A percentile compares a stretch with the other conserved stretches of the same genome.
Conservation (phyloP, 1,139 yeast species). For the Yamadazyma mexicana region DNA sequence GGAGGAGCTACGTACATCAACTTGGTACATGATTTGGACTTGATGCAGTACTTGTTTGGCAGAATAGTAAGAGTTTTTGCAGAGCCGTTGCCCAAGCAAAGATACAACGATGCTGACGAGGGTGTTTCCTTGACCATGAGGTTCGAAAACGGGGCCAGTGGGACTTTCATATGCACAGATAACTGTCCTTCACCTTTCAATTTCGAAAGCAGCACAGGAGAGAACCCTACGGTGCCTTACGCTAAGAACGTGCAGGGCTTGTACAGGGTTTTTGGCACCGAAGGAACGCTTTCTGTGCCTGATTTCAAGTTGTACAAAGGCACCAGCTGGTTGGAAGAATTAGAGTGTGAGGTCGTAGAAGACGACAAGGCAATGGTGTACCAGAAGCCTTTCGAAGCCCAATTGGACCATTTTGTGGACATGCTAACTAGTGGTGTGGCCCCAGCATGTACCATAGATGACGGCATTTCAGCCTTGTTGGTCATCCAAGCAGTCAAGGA, state of each 20-base stretch:
- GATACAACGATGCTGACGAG: conserved; percentile 35
- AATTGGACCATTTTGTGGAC: conserved; percentile 37
- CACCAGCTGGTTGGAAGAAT: conserved; percentile 21
- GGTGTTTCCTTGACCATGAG: conserved; percentile 41
- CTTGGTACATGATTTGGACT: conserved; percentile 25
- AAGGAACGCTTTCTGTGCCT: conserved; percentile 41
- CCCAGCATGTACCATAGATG: conserved; percentile 36
- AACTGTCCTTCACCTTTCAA: conserved; percentile 42
- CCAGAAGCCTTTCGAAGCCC: conserved; percentile 36
- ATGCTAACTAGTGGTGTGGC: conserved; percentile 27
- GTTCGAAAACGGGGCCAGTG: conserved; percentile 38
- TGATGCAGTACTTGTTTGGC: conserved; percentile 32
- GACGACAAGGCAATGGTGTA: conserved; percentile 15
- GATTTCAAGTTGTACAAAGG: conserved; percentile 32
- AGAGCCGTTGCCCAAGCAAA: conserved; percentile 32
- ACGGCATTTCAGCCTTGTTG: conserved; percentile 35
- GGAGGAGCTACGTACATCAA: conserved; percentile 42
- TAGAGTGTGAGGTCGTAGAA: conserved; percentile 13
- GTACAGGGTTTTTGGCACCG: conserved; percentile 39
- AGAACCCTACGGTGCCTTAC: conserved; percentile 40
- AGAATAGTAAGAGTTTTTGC: conserved; percentile 40
- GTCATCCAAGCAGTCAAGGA: conserved; percentile 34
- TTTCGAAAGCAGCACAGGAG: conserved; percentile 44
- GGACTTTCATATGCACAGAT: conserved; percentile 42
- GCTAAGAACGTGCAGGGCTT: conserved; percentile 33